Evolutionary conservation across 805 yeast species (phyloP), one percentile per base, ranked within the genome.

Genomic region (Saturnispora ahearnii): DNA sequence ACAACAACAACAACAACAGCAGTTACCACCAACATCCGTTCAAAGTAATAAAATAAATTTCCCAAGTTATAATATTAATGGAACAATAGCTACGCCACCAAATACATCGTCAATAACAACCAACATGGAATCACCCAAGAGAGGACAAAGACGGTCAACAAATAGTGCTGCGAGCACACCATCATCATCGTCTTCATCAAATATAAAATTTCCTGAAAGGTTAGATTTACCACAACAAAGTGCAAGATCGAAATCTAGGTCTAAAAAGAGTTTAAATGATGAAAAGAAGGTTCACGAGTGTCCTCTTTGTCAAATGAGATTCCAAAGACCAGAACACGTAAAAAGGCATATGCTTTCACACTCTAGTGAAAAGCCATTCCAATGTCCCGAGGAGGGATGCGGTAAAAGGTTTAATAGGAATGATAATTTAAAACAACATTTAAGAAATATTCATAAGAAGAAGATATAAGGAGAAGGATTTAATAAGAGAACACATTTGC

Each of bases 251-350:
- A 64, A 62, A 53, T 62, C 67, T 7, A 59, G 69, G 11, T 58
- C 66, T 6, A 62, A 59, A 38, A 62, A 55, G 31, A 48, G 60
- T 4, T 59, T 55, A 36, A 61, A 68, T 56, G 68, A 70, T 47
- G 72, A 75, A 45, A 79, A 78, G 58, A 82, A 81, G 62, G 70
- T 72, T 46, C 86, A 82, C 62, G 72, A 72, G 55, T 82, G 88
- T 65, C 85, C 85, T 1, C 61, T 80, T 40, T 81, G 87, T 60
- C 78, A 75, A 44, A 72, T 79, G 37, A 64, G 75, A 46, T 81
- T 81, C 69, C 87, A 81, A 61, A 64, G 85, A 55, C 84, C 88
- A 2, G 88, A 82, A 58, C 88, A 82, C 62, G 88, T 82, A 29
- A 82, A 78, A 61, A 62, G 87, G 53, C 81, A 78, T 58, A 70